Base-by-base conservation (phyloP, 2,329 filamentous ascomycete species). In the Diaporthe citrichinensis region DNA sequence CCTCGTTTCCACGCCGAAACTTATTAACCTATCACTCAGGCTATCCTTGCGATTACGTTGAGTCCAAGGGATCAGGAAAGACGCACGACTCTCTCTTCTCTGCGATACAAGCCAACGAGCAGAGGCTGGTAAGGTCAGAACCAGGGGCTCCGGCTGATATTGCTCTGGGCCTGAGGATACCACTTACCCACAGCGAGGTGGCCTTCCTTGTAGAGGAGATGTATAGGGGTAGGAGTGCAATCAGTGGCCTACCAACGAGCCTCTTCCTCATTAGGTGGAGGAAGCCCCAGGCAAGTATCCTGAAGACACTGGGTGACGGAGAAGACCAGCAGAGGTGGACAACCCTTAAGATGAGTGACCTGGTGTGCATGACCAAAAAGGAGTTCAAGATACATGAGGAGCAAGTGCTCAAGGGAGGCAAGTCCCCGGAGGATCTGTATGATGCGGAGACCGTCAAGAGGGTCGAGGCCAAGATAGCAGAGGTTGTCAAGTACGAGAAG, bases 331-430 rank as follows among this genome's bases (percentile, higher is more conserved):
- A 98, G 83, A 97, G 94, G 81, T 92, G 89, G 61, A 92, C 94
- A n/a, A 90, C 88, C 3, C 79, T 98, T 6, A 84, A 88, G 44
- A 84, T 96, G 79, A 88, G 89, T 39, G 93, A 98, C 61, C 82
- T 98, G 76, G 95, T 98, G 0, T 94, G 94, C 80, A 95, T 98
- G 94, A 98, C 96, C 1, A 98, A 96, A 83, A 96, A 98, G 77
- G 96, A 98, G 84, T 94, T 94, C 4, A 85, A 88, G 23, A 88
- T 90, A 75, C 97, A 99, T 83, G 94, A 97, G 82, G 94, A 92
- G 82, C 88, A 95, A 81, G 89, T 98, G 1, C 86, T 98, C 59
- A 92, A 91, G 79, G 94, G 91, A 0, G 90, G 88, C 1, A 94
- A 92, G 84, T 84, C 82, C 12, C 87, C 91, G 0, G 93, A 94